These are phyloP conservation scores for Melaleuca alternifolia DNA, from an alignment of 345 rosid species.

Conservation along the genomic window DNA sequence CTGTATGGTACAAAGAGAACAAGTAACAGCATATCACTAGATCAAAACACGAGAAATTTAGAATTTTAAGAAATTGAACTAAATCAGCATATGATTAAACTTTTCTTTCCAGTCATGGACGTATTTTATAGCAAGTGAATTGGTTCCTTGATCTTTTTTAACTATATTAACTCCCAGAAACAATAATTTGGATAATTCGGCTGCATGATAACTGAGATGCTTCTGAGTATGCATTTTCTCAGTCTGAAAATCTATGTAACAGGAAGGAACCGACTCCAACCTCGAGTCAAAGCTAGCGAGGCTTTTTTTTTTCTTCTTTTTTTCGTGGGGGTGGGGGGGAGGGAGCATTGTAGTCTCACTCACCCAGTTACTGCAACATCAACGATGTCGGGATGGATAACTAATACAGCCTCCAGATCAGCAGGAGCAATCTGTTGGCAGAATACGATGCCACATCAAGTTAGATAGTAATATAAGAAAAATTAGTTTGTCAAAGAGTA, in stretches of 20 bases:
- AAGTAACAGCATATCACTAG: neutral
- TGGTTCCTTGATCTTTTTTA: neutral
- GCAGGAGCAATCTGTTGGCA: slow-evolving; percentile 72
- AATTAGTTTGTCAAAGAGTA: neutral
- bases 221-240: neutral
- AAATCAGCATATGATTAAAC: neutral
- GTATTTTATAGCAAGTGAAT: neutral
- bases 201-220: neutral
- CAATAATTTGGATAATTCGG: neutral
- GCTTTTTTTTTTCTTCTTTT: neutral
- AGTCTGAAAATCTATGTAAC: neutral
- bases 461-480: neutral
- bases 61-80: neutral
- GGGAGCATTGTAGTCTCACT: neutral
- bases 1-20: slow-evolving; percentile 10
- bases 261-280: neutral
- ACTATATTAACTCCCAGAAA: neutral
- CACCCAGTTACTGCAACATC: slow-evolving; percentile 77
- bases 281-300: neutral
- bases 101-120: neutral
- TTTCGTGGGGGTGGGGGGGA: neutral
- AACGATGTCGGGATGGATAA: slow-evolving; percentile 57
- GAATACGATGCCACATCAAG: neutral
- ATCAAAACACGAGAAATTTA: neutral
- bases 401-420: slow-evolving; percentile 67